Base-by-base conservation (phyloP, 177 flowering plant species). In the Vitis hybrid region DNA sequence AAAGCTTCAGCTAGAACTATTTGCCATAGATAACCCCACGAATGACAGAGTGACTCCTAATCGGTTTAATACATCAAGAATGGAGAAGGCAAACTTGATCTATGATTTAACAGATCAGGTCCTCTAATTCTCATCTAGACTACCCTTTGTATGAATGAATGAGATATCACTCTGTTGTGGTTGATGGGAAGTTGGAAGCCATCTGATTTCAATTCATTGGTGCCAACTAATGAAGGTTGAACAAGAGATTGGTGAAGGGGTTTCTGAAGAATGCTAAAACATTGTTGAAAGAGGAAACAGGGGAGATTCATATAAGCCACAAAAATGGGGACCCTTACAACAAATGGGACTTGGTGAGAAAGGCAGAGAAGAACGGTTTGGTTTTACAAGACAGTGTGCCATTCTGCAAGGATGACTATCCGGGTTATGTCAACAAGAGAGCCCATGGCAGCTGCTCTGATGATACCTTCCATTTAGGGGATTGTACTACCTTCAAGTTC, bases 381-480 rank as follows among this genome's bases (percentile, higher is more conserved):
- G 57, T 57, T 66, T 51, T 87, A 15, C 68, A 72, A 0, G 79
- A 80, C n/a, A 30, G 55, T 32, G 76, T 76, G n/a, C 66, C 77
- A 1, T 85, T 85, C 67, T 17, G 56, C 62, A 73, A 67, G 60
- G 58, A 52, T 18, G 79, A 78, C 19, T 86, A 80, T 76, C 86
- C 85, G 1, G 85, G 87, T 8, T 86, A 84, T 60, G 56, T 71
- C 69, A 83, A 83, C 68, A 82, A 82, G 72, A 80, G 85, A 65
- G 87, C 84, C 26, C 77, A 81, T 15, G 87, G 87, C 21, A 48
- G 2, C 61, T 2, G 1, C 12, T 64, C 84, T 0, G 77, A 84
- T 60, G 72, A 32, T 6, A 66, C 84, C 2, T 84, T 84, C 49
- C 64, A 2, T 17, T 58, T 84, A 11, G 85, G 85, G 2, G 62